phyloP scores from a whole-genome alignment of 192 early-diverging fungal species.

The Gryganskiella cystojenkinii region DNA sequence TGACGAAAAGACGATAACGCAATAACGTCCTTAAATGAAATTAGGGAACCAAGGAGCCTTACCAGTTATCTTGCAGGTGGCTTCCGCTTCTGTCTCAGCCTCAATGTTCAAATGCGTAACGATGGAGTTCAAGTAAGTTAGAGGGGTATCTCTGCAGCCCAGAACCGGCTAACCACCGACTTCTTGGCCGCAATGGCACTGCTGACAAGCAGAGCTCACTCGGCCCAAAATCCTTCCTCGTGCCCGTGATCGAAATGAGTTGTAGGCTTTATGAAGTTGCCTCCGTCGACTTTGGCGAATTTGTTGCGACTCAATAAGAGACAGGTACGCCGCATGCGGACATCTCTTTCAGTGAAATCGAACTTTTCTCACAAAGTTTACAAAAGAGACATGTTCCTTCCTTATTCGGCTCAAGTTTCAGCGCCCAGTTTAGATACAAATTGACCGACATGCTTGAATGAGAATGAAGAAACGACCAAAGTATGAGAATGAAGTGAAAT shows the following conservation, averaged over 20 bases:
- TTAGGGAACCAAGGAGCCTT: no score
- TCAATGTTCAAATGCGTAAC: no score
- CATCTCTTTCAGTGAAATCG: conserved; percentile 14
- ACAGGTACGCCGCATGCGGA: conserved; percentile 27
- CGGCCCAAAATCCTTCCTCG: conserved; percentile 18
- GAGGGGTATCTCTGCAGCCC: conserved; percentile 20
- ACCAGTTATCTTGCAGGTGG: no score
- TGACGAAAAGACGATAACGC: no score
- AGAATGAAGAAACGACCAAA: conserved; percentile 5
- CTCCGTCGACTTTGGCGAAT: conserved; percentile 22
- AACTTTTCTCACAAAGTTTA: conserved; percentile 28
- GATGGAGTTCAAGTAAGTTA: no score
- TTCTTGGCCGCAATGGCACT: conserved; percentile 25
- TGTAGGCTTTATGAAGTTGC: conserved; percentile 17
- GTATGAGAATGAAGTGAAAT: conserved; percentile 10
- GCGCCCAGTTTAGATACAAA: conserved; percentile 17
- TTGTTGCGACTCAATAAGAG: conserved; percentile 15
- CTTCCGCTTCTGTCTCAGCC: no score
- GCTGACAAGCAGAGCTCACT: conserved; percentile 16
- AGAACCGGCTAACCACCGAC: conserved; percentile 6
- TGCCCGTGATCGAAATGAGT: conserved; percentile 12
- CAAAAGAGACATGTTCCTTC: conserved; percentile 29
- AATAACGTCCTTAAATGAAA: no score
- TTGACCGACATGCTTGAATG: conserved; percentile 13
- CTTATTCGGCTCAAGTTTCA: conserved; percentile 15